Base-by-base conservation (phyloP, 805 yeast genomes). In the Kazachstania taianensis region DNA sequence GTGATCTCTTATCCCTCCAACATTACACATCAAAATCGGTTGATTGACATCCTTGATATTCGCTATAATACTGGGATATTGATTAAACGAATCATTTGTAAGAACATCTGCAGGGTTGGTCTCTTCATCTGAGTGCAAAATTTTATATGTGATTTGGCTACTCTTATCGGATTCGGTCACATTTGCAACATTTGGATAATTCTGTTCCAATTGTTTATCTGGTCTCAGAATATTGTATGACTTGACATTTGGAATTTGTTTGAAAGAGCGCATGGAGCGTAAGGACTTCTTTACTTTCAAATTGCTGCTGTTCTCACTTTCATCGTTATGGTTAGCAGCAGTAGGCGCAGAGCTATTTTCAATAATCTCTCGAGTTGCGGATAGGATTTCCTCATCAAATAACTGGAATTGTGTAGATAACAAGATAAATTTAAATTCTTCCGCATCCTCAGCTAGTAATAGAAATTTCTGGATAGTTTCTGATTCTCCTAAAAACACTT, bases 371-470 rank as follows among this genome's bases (percentile, higher is more conserved):
- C 39, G 52, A 5, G 61, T 47, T 1, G 55, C 48, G 5, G 52
- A 44, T 7, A 48, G 35, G 15, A 52, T 40, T 10, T 46, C 43
- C 36, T 55, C 57, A 33, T 53, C 54, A 2, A 56, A 32, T 24
- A 55, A 32, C 28, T 47, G 50, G 32, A 54, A 56, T 3, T 53
- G 51, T n/a, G 40, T 44, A 20, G 63, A 55, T 14, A 67, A 40
- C 9, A 68, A 41, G 29, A 55, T 44, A 35, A 68, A 61, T 35
- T 59, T 62, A n/a, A 65, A 53, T 43, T 67, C 70, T 39, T 61
- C 61, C 4, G 62, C 40, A 44, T 65, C 66, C 45, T 68, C 72
- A 9, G 49, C 43, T 24, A 68, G 68, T 9, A 68, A 48, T 53
- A 70, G 49, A 43, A 65, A 66, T 9, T 49, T 44, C 37, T 61